Evolutionary conservation across 176 grass and related monocot species (phyloP).

Genomic region (Metroxylon sagu): DNA sequence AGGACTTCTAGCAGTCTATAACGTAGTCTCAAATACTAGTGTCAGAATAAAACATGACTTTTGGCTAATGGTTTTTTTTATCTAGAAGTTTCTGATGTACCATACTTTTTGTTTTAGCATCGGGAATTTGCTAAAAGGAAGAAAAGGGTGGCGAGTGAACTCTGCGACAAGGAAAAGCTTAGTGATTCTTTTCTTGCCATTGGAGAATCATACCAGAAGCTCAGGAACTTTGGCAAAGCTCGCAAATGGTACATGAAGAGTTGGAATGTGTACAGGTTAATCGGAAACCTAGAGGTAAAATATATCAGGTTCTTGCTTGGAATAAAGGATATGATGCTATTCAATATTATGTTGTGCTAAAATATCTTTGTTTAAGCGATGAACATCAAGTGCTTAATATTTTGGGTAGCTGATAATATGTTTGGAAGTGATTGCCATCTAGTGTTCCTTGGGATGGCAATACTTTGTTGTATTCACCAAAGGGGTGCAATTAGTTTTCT

Average conservation of each 20-base stretch:
- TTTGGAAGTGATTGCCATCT: too few relatives aligned
- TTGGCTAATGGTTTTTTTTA: conserved; percentile 6
- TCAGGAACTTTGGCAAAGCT: conserved; percentile 82
- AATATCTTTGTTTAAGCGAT: too few relatives aligned
- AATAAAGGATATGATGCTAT: background rate
- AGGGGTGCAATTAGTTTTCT: too few relatives aligned
- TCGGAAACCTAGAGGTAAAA: conserved; percentile 73
- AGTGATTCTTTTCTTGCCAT: conserved; percentile 59
- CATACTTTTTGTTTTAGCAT: conserved; percentile 50
- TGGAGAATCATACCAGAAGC: conserved; percentile 83
- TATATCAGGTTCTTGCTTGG: conserved; percentile 10
- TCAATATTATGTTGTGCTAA: too few relatives aligned
- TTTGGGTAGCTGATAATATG: too few relatives aligned
- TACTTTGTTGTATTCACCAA: too few relatives aligned
- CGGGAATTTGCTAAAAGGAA: conserved; percentile 74
- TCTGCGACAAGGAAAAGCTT: conserved; percentile 71
- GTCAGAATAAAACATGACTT: too few relatives aligned
- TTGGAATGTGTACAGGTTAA: conserved; percentile 58
- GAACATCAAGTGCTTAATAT: too few relatives aligned
- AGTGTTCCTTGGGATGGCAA: too few relatives aligned
- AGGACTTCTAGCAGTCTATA: too few relatives aligned
- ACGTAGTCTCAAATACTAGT: too few relatives aligned
- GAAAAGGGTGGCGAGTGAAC: conserved; percentile 56
- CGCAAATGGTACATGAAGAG: conserved; percentile 86
- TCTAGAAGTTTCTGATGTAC: background rate